A percentile compares a stretch with the other conserved stretches of the same genome.
phyloP scores from a whole-genome alignment of 371 early-diverging fungal species.

The Mortierella sp. region DNA sequence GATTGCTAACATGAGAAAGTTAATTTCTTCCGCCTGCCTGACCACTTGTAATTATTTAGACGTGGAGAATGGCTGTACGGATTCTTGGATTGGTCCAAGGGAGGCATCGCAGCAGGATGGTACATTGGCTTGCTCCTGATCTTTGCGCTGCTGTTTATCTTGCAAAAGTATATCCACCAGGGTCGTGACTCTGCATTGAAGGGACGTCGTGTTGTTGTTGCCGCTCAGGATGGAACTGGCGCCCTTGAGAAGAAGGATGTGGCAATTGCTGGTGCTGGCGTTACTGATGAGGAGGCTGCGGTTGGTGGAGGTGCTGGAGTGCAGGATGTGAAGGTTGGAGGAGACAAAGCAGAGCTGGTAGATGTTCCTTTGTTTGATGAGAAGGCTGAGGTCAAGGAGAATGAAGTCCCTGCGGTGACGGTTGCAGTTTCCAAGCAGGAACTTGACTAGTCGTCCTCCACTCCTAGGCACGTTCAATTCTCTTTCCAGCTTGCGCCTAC shows the following conservation, averaged over 20 bases:
- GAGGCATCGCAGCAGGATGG: slow-evolving; percentile 44
- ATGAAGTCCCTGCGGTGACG: background rate
- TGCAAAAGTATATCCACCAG: slow-evolving; percentile 47
- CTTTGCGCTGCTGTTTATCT: slow-evolving; percentile 39
- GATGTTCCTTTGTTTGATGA: background rate
- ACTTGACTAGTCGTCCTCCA: background rate
- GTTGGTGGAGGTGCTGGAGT: background rate
- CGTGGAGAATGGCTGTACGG: slow-evolving; percentile 51
- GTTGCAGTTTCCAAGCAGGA: slow-evolving; percentile 9
- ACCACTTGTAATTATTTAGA: background rate
- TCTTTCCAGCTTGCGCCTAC: background rate
- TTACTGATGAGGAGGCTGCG: background rate
- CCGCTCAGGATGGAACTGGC: slow-evolving; percentile 27
- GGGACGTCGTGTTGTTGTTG: slow-evolving; percentile 27
- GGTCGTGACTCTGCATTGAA: slow-evolving; percentile 38
- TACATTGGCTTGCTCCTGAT: slow-evolving; percentile 42
- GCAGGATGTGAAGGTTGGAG: background rate
- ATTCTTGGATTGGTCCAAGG: slow-evolving; percentile 54
- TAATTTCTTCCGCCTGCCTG: background rate
- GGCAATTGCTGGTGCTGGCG: background rate
- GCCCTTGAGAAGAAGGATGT: slow-evolving; percentile 12
- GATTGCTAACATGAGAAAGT: background rate
- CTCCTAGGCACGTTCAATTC: background rate
- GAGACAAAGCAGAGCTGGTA: background rate
- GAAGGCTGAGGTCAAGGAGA: background rate